A percentile compares a stretch with the other conserved stretches of the same genome.
These are phyloP conservation scores for Penicillium goetzii DNA, from an alignment of 495 filamentous ascomycete species.

Conservation along the genomic window DNA sequence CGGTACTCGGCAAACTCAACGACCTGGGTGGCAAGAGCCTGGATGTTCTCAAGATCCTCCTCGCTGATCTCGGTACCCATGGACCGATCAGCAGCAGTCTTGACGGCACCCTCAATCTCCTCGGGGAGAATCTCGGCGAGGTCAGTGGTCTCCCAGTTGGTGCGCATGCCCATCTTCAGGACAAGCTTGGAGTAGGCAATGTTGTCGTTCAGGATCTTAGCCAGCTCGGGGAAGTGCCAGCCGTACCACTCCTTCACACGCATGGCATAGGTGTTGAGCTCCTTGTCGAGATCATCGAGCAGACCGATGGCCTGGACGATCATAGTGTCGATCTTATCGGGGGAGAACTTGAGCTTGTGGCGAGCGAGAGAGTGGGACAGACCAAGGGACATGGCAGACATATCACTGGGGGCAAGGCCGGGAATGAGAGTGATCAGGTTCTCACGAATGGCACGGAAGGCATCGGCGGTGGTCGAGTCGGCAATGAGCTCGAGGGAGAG, in stretches of 20 bases:
- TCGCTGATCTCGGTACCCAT: conserved; percentile 97
- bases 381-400: conserved; percentile 91
- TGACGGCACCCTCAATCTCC: conserved; percentile 90
- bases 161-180: conserved; percentile 82
- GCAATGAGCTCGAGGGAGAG: conserved; percentile 83
- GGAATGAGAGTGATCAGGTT: conserved; percentile 91
- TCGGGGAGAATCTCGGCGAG: conserved; percentile 92
- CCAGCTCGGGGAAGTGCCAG: conserved; percentile 99
- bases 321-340: conserved; percentile 99
- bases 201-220: conserved; percentile 96
- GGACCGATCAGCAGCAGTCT: conserved; percentile 90
- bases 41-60: conserved; percentile 89
- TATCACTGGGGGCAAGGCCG: conserved; percentile 78
- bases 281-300: conserved; percentile 96
- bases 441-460: conserved; percentile 91
- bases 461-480: conserved; percentile 81
- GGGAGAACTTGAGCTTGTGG: conserved; percentile 97
- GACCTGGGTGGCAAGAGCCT: conserved; percentile 88
- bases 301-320: conserved; percentile 95
- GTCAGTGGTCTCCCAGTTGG: conserved; percentile 73
- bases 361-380: conserved; percentile 97
- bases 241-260: conserved; percentile 99
- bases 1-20: conserved; percentile 89
- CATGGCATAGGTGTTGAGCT: conserved; percentile 98
- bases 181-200: conserved; percentile 89